Evolutionary conservation across 2,329 filamentous ascomycete species (phyloP).

Genomic region (Fusarium sp.): DNA sequence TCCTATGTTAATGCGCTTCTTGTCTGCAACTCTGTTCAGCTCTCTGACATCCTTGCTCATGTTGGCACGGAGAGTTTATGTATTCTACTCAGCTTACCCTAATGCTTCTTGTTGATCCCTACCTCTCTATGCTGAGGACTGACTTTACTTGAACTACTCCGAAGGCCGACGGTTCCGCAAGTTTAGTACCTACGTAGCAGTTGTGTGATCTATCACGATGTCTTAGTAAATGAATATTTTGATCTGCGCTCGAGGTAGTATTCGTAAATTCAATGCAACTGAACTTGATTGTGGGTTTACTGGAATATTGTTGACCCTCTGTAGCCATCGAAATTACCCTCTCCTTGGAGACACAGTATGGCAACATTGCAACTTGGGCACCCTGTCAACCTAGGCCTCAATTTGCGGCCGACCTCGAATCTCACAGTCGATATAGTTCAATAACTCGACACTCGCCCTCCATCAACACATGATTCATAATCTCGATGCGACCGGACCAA

Average conservation of each 20-base stretch:
- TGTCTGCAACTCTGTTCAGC: conserved; percentile 13
- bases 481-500: conserved; percentile 23
- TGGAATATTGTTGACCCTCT: not conserved
- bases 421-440: conserved; percentile 12
- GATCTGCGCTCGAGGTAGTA: conserved; percentile 9
- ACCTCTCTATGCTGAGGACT: not conserved
- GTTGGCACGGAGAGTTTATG: conserved; percentile 7
- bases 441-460: conserved; percentile 24
- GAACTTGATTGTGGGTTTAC: not conserved
- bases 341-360: not conserved
- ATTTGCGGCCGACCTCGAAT: conserved; percentile 6
- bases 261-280: conserved; percentile 1
- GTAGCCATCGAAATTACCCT: not conserved
- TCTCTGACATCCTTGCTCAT: conserved; percentile 20
- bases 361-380: conserved; percentile 8
- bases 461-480: conserved; percentile 17
- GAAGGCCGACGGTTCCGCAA: conserved; percentile 26
- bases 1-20: not conserved
- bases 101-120: conserved; percentile 21
- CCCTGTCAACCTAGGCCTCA: conserved; percentile 17
- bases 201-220: conserved; percentile 13
- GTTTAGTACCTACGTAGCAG: not conserved
- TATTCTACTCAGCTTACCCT: conserved; percentile 22
- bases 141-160: conserved; percentile 2
- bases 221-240: not conserved